Evolutionary conservation across 139 green algal species (phyloP), one percentile per base, ranked within the genome.

Genomic region (Coelastrella sp.): DNA sequence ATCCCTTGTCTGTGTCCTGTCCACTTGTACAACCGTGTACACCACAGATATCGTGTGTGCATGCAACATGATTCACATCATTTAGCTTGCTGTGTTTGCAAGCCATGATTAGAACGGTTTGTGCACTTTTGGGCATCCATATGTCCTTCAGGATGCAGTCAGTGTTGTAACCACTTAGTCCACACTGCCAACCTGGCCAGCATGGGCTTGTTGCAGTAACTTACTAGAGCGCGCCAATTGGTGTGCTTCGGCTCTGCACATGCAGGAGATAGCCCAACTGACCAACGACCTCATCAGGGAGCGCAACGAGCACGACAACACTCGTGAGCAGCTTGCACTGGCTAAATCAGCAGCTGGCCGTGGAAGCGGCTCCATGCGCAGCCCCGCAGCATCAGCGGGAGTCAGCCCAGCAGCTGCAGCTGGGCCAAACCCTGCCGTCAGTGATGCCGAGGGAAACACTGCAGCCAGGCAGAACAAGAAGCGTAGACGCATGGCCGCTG

Each of bases 251-350:
- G 17, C 60, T 15, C 24, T 76, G n/a, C n/a, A 59, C 10, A 49
- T 83, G 85, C 74, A 90, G 85, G 74, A 76, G 73, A 49, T 90
- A n/a, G 56, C 58, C 10, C 15, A 11, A 0, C 59, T 90, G 19
- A 84, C 24, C 6, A 78, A 60, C 7, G 58, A 84, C 7, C 59
- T 90, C 0, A 63, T 74, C 35, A 20, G 78, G 24, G 85, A 90
- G 85, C 85, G 73, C 74, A 90, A 35, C 6, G 60, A 27, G 14
- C 85, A 66, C 11, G 85, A 90, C 59, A n/a, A 8, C 15, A 82
- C 85, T 17, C 85, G 72, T 27, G 20, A 89, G 72, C 85, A 83
- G 85, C 85, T 89, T 4, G 25, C 24, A 15, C 25, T 63, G 59
- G 85, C 85, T 4, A 56, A 68, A 11, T 14, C 58, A 61, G 59